Conservation (phyloP, 768 basidiomycete genomes). For the Tubosaeta sp. region DNA sequence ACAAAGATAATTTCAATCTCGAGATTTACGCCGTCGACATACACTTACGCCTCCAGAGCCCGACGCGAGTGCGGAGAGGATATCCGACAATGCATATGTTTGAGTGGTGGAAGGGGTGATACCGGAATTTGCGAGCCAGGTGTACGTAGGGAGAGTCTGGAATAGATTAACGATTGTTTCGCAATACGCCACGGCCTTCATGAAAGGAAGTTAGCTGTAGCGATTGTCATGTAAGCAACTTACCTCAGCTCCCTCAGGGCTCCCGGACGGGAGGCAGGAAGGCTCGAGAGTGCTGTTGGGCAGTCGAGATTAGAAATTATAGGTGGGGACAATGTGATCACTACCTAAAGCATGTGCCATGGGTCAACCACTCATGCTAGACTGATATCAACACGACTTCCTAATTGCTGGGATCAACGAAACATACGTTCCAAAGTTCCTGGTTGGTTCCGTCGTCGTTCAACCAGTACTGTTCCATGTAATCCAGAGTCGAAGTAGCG, state of each 20-base stretch:
- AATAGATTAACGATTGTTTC: slow-evolving; percentile 54
- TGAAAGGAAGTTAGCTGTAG: neutral
- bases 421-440: slow-evolving; percentile 62
- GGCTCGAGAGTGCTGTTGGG: slow-evolving; percentile 50
- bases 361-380: slow-evolving; percentile 67
- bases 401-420: no score
- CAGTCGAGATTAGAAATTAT: neutral
- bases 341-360: slow-evolving; percentile 51
- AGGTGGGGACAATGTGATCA: neutral
- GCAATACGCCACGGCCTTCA: slow-evolving; percentile 66
- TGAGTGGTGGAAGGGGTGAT: slow-evolving; percentile 61
- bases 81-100: slow-evolving; percentile 53
- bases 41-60: slow-evolving; percentile 45
- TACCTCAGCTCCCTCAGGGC: slow-evolving; percentile 58
- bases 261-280: slow-evolving; percentile 57
- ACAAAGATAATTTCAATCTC: neutral
- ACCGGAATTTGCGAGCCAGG: slow-evolving; percentile 65
- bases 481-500: slow-evolving; percentile 52
- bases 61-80: slow-evolving; percentile 51
- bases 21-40: neutral
- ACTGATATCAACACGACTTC: neutral
- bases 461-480: slow-evolving; percentile 62
- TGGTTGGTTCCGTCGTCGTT: slow-evolving; percentile 57
- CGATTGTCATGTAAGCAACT: neutral
- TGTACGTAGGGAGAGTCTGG: slow-evolving; percentile 68